Percentiles rank a stretch among this genome's conserved stretches.
Evolutionary conservation across 306 rosid genomes (phyloP).

Genomic region (Alnus rubra): DNA sequence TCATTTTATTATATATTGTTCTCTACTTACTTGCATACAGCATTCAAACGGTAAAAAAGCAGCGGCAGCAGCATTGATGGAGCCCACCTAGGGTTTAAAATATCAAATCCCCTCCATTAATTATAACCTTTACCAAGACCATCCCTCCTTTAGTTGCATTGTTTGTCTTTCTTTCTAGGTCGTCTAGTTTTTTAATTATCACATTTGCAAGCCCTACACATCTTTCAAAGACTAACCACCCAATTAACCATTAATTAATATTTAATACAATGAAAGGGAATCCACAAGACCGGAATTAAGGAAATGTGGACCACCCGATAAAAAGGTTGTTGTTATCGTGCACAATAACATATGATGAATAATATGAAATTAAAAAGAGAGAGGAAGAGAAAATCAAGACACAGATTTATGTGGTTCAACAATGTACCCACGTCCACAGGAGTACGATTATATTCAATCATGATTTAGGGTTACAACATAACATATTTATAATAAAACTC

Average conservation of each 20-base stretch:
- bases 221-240: constrained; percentile 30
- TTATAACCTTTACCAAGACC: constrained; percentile 33
- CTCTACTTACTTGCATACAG: constrained; percentile 16
- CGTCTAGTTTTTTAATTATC: constrained; percentile 20
- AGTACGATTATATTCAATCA: too few species aligned
- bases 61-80: constrained; percentile 32
- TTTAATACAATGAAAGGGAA: constrained; percentile 31
- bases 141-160: constrained; percentile 27
- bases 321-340: background rate
- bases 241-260: constrained; percentile 13
- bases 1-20: constrained; percentile 29
- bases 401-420: too few species aligned
- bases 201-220: constrained; percentile 12
- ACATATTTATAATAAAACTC: too few species aligned
- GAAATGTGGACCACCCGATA: constrained; percentile 40
- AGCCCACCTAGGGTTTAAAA: constrained; percentile 36
- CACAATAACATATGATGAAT: too few species aligned
- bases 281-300: constrained; percentile 39
- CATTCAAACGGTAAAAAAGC: constrained; percentile 37
- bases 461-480: too few species aligned
- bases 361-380: too few species aligned
- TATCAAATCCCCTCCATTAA: constrained; percentile 39
- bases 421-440: too few species aligned
- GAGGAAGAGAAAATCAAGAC: too few species aligned
- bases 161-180: constrained; percentile 27